Evolutionary conservation across 1,284 basidiomycete genomes (phyloP), one percentile per base, ranked within the genome.

Genomic region (Ganoderma meredithae): DNA sequence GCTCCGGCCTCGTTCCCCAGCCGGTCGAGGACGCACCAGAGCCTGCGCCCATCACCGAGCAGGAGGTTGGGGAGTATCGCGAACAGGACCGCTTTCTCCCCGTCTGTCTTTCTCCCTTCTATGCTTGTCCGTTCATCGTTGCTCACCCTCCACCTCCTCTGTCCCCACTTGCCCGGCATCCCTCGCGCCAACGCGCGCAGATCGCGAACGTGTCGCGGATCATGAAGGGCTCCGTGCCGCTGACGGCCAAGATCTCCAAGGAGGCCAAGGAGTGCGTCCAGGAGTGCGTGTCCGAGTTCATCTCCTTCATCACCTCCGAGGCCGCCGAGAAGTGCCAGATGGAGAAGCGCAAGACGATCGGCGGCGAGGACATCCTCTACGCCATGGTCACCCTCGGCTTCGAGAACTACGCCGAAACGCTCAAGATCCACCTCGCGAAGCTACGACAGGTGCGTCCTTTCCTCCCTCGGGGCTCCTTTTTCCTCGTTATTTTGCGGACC

Each of bases 221-320:
- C 76, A 98, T 98, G 96, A 98, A 98, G 78, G 84, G 90, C 43
- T 86, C 93, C 2, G 89, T 98, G 2, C 96, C 96, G 0, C 84
- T 90, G 1, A 94, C 94, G n/a, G 95, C 96, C 25, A 98, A 98
- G 82, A 97, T 98, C 74, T 95, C 95, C 3, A 97, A 97, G 79
- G 96, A 98, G 81, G 95, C 96, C 31, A 98, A 98, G 79, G 96
- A 98, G 81, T 96, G 94, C 80, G 95, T 98, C 59, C 96, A 98
- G 80, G 95, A 97, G 81, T 97, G 95, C 81, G 95, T 97, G 62
- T 96, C 93, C 52, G 97, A 98, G 83, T 96, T 97, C 82, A 98
- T 98, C 79, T 92, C 90, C 75, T 98, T 98, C 83, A 95, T 98
- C 79, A 96, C 95, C 39, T 92, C 90, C 44, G 95, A 97, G 78